Percentiles rank a stretch among this genome's conserved stretches.
These are phyloP conservation scores for Trichoderma sp. DNA, from an alignment of 2,329 filamentous ascomycete genomes.

Conservation along the genomic window DNA sequence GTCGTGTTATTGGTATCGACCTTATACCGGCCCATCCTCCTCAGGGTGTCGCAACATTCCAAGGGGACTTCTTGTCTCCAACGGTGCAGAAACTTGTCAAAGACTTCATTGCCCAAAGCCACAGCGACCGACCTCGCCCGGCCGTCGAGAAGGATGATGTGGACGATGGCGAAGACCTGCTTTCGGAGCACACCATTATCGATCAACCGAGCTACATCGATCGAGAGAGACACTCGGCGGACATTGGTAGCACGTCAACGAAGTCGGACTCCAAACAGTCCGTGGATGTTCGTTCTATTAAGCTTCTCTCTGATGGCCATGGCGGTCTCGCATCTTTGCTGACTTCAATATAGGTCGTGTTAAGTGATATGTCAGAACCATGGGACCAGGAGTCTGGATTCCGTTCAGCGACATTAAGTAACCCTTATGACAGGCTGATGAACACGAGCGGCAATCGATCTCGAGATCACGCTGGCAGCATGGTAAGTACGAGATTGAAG, in stretches of 20 bases:
- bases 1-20: conserved; percentile 87
- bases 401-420: conserved; percentile 87
- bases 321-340: not conserved
- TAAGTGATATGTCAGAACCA: conserved; percentile 99
- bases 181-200: conserved; percentile 33
- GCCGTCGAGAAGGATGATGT: conserved; percentile 28
- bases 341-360: conserved; percentile 63
- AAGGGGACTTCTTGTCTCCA: conserved; percentile 85
- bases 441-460: conserved; percentile 91
- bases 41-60: conserved; percentile 87
- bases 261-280: conserved; percentile 29
- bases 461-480: conserved; percentile 88
- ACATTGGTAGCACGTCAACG: conserved; percentile 22
- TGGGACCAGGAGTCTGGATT: conserved; percentile 80
- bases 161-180: conserved; percentile 29
- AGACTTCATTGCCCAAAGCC: conserved; percentile 68
- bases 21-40: conserved; percentile 91
- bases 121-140: conserved; percentile 35
- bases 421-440: conserved; percentile 98
- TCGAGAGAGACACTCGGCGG: conserved; percentile 54
- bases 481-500: conserved; percentile 63
- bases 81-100: conserved; percentile 75
- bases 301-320: not conserved
- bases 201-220: conserved; percentile 66
- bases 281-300: conserved; percentile 64